Evolutionary conservation across 257 asterid genomes (phyloP).

Genomic region (Ilex asprella): DNA sequence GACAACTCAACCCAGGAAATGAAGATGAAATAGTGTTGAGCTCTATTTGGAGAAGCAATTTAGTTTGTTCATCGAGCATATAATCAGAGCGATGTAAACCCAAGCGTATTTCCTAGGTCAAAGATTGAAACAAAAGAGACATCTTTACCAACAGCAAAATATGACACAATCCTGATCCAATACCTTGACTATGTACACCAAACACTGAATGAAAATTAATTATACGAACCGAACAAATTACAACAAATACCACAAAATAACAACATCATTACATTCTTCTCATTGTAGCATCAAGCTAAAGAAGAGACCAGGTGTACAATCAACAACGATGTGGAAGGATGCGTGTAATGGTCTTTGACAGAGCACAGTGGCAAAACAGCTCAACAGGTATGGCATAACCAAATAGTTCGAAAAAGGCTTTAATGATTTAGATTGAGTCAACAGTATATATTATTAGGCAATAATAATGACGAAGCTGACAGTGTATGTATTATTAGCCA

Average conservation of each 20-base stretch:
- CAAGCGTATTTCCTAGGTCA: slow-evolving; percentile 75
- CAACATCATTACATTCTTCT: too few species aligned
- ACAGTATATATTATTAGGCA: background rate
- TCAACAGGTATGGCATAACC: too few species aligned
- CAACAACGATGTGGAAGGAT: too few species aligned
- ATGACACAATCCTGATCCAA: background rate
- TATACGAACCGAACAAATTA: too few species aligned
- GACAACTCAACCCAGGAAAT: slow-evolving; percentile 86
- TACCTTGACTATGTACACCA: background rate
- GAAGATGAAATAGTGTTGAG: slow-evolving; percentile 94
- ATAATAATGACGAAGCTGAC: background rate
- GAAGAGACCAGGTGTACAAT: too few species aligned
- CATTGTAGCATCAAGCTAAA: too few species aligned
- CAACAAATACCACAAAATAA: background rate
- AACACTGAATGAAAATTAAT: background rate
- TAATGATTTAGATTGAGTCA: too few species aligned
- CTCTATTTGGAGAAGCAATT: slow-evolving; percentile 92
- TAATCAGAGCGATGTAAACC: slow-evolving; percentile 97
- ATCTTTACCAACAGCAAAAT: slow-evolving; percentile 10
- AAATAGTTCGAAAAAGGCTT: too few species aligned
- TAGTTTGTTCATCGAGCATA: slow-evolving; percentile 89
- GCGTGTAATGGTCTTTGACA: too few species aligned
- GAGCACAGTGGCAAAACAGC: too few species aligned
- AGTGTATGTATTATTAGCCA: background rate
- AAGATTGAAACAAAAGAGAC: slow-evolving; percentile 18